Percentiles rank a stretch among this genome's conserved stretches.
phyloP scores from a whole-genome alignment of 176 grass and related monocot species.

The Dactylis glomerata region DNA sequence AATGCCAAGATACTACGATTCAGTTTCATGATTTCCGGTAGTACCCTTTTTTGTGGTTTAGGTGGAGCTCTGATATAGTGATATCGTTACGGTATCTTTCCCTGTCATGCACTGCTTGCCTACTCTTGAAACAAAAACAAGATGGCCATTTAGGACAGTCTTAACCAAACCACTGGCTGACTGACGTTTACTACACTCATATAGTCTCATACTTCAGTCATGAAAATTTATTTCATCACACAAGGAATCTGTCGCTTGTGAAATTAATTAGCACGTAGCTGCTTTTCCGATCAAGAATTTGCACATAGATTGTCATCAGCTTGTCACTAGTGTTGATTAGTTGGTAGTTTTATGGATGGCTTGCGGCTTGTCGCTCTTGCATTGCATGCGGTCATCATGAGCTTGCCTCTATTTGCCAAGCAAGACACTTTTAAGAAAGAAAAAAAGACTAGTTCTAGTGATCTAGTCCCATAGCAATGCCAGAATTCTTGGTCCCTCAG shows the following conservation, averaged over 20 bases:
- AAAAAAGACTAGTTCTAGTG: too few relatives aligned
- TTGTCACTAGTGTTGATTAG: not conserved
- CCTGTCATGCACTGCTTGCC: constrained; percentile 4
- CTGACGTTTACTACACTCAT: not conserved
- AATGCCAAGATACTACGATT: not conserved
- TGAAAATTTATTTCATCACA: constrained; percentile 27
- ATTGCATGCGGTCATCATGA: not conserved
- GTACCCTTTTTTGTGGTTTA: constrained; percentile 32
- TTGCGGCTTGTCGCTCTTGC: not conserved
- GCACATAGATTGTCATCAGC: not conserved
- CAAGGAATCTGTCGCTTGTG: not conserved
- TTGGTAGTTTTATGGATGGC: not conserved
- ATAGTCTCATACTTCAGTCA: not conserved
- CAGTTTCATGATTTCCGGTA: not conserved
- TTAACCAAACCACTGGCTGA: constrained; percentile 44
- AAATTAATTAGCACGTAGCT: constrained; percentile 26
- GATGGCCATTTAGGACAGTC: not conserved
- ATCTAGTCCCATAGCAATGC: too few relatives aligned
- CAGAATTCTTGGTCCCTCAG: too few relatives aligned
- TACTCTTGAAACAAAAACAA: constrained; percentile 28
- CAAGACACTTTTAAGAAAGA: too few relatives aligned
- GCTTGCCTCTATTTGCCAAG: too few relatives aligned
- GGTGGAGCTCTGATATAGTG: constrained; percentile 29
- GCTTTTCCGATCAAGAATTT: too few relatives aligned
- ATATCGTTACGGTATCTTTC: constrained; percentile 21